A percentile compares a stretch with the other conserved stretches of the same genome.
phyloP scores from a whole-genome alignment of 2,329 filamentous ascomycete genomes.

The Myriosclerotinia duriaeana region DNA sequence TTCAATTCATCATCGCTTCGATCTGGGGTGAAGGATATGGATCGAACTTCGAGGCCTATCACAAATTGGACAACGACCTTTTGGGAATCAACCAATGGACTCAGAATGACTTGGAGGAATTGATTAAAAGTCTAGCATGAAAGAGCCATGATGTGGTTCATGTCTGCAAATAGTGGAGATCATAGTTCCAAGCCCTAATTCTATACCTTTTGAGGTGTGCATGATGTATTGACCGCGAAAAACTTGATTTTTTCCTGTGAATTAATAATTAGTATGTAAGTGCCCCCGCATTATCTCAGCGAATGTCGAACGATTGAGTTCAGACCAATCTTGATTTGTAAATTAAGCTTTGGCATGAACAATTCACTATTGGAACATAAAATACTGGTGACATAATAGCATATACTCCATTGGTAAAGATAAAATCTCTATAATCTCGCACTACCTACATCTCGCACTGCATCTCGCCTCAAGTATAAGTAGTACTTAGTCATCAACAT shows the following conservation, averaged over 20 bases:
- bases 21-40: conserved; percentile 42
- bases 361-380: too few species aligned
- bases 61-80: conserved; percentile 55
- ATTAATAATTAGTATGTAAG: too few species aligned
- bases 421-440: too few species aligned
- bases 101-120: conserved; percentile 43
- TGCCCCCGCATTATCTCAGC: too few species aligned
- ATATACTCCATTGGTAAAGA: neutral
- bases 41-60: conserved; percentile 35
- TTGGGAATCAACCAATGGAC: conserved; percentile 68
- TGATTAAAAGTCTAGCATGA: conserved; percentile 16
- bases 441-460: too few species aligned
- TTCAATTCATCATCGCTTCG: conserved; percentile 32
- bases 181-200: neutral
- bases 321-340: too few species aligned
- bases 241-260: too few species aligned
- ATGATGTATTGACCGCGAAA: too few species aligned
- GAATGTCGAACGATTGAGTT: neutral
- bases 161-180: too few species aligned
- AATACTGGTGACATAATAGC: neutral
- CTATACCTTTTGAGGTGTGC: neutral
- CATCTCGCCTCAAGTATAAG: too few species aligned
- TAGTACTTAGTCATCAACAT: too few species aligned
- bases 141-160: neutral
- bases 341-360: too few species aligned